Evolutionary conservation across 139 green algal species (phyloP).

Genomic region (Coelastrella sp.): DNA sequence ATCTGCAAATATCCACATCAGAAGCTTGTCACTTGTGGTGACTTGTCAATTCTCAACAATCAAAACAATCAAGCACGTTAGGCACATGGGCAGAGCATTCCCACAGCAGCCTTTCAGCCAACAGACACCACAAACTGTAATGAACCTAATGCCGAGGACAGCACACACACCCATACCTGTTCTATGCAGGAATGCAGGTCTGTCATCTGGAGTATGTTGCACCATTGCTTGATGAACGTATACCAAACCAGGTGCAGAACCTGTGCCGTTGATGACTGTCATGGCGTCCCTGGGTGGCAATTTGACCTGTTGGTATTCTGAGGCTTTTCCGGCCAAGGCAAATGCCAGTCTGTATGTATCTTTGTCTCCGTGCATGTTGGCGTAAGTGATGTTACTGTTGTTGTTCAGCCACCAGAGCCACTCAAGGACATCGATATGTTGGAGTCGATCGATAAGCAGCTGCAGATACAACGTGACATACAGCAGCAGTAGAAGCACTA

Average conservation of each 20-base stretch:
- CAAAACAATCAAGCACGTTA: too few species aligned
- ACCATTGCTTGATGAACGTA: conserved; percentile 28
- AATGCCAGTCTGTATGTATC: conserved; percentile 46
- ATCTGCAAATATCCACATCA: background rate
- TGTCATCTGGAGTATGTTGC: conserved; percentile 33
- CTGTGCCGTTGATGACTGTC: background rate
- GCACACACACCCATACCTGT: conserved; percentile 14
- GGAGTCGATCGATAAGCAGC: conserved; percentile 23
- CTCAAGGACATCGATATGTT: conserved; percentile 26
- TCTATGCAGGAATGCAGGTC: conserved; percentile 27
- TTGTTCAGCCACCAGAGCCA: conserved; percentile 43
- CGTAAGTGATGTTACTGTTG: conserved; percentile 4
- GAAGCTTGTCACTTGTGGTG: too few species aligned
- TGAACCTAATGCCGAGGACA: too few species aligned
- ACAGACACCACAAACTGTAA: too few species aligned
- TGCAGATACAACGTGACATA: too few species aligned
- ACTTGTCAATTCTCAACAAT: too few species aligned
- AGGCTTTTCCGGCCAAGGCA: background rate
- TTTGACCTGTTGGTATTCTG: background rate
- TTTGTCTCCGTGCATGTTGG: conserved; percentile 45
- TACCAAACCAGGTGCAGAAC: background rate
- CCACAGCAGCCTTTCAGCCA: too few species aligned
- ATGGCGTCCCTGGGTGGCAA: conserved; percentile 7
- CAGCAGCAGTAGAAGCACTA: too few species aligned
- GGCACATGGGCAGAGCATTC: too few species aligned